A percentile compares a stretch with the other conserved stretches of the same genome.
phyloP scores from a whole-genome alignment of 2,329 filamentous ascomycete species.

The Apiospora saccharicola region DNA sequence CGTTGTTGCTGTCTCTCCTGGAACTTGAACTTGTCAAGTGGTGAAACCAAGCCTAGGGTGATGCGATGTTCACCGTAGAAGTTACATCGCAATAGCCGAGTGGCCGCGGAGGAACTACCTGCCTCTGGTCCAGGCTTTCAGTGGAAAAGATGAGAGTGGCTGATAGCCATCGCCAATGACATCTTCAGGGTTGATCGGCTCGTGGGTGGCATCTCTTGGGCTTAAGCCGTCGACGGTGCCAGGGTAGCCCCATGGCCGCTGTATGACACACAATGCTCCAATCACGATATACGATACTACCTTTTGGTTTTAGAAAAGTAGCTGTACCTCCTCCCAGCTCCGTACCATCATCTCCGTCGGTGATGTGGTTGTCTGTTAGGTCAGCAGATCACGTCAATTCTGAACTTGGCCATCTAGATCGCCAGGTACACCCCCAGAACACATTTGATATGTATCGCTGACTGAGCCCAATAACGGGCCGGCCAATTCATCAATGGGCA shows the following conservation, averaged over 20 bases:
- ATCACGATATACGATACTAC: not conserved
- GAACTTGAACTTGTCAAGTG: not conserved
- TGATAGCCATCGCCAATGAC: slow-evolving; percentile 21
- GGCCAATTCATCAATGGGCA: not conserved
- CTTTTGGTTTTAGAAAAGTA: not conserved
- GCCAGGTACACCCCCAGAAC: not conserved
- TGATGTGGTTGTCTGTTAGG: not conserved
- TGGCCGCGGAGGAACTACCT: not conserved
- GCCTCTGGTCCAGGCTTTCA: not conserved
- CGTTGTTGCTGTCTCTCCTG: not conserved
- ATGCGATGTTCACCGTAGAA: slow-evolving; percentile 8
- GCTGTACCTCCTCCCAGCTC: not conserved
- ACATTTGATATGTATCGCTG: not conserved
- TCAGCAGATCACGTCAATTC: not conserved
- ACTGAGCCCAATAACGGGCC: not conserved
- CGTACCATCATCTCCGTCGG: not conserved
- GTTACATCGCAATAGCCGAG: slow-evolving; percentile 1
- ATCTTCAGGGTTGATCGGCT: slow-evolving; percentile 17
- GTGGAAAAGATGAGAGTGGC: slow-evolving; percentile 11
- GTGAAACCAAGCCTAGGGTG: not conserved
- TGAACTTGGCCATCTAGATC: not conserved
- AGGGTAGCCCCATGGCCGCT: not conserved
- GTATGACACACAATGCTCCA: not conserved
- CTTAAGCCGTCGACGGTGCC: not conserved
- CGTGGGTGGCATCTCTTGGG: not conserved